Conservation (phyloP, 2,329 filamentous ascomycete species). For the Aspergillus neotritici region DNA sequence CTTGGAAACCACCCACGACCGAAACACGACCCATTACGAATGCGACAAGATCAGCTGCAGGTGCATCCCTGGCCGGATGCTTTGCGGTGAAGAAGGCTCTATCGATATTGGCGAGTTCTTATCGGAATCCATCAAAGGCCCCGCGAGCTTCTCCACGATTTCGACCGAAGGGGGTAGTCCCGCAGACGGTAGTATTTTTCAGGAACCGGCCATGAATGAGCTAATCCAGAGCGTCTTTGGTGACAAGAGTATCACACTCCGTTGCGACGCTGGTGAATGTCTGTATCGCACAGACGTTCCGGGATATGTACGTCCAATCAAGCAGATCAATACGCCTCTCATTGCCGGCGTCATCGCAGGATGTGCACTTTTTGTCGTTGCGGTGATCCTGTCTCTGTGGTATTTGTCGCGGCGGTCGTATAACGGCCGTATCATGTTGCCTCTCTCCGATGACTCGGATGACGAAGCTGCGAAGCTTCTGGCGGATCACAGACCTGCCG, state of each 20-base stretch:
- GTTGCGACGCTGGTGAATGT: slow-evolving; percentile 84
- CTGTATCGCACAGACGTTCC: slow-evolving; percentile 88
- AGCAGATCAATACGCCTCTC: slow-evolving; percentile 92
- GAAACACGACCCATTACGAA: slow-evolving; percentile 77
- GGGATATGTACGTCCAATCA: slow-evolving; percentile 80
- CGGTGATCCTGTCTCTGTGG: slow-evolving; percentile 76
- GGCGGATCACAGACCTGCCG: slow-evolving; percentile 83
- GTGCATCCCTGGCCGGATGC: slow-evolving; percentile 85
- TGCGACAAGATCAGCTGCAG: slow-evolving; percentile 81
- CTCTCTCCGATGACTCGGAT: slow-evolving; percentile 76
- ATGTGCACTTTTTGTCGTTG: slow-evolving; percentile 81
- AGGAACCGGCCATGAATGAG: slow-evolving; percentile 86
- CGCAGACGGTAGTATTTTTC: slow-evolving; percentile 72
- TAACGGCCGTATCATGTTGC: slow-evolving; percentile 63
- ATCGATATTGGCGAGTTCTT: slow-evolving; percentile 91
- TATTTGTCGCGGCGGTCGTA: slow-evolving; percentile 71
- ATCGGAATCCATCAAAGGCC: slow-evolving; percentile 73
- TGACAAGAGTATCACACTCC: slow-evolving; percentile 78
- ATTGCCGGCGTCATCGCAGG: slow-evolving; percentile 91
- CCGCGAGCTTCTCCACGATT: slow-evolving; percentile 72
- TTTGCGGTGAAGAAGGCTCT: slow-evolving; percentile 86
- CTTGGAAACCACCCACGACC: slow-evolving; percentile 60
- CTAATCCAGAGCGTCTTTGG: slow-evolving; percentile 86
- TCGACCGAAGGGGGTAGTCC: slow-evolving; percentile 52
- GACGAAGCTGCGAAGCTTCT: slow-evolving; percentile 83